Base-by-base conservation (phyloP, 768 basidiomycete species). In the Amanita jacksonii region DNA sequence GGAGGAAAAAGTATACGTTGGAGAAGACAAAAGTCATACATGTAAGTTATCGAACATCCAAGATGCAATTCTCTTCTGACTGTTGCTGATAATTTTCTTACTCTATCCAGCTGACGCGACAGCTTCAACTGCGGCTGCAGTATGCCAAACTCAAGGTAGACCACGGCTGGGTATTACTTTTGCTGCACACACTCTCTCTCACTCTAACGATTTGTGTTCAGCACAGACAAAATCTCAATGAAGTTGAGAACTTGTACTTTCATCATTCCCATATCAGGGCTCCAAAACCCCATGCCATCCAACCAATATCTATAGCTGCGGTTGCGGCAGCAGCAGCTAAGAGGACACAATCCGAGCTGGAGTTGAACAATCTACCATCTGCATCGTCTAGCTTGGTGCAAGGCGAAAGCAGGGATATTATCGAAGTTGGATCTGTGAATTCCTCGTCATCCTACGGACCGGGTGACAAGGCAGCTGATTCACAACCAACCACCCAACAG, bases 211-310 rank as follows among this genome's bases (percentile, higher is more conserved):
- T 25, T 43, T n/a, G 2, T 36, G 24, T 28, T 45, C 54, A 85
- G 83, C 81, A 84, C 77, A 73, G 77, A 47, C 84, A 87, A 60
- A 84, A 71, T 36, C 61, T 87, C 41, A 85, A 82, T 54, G 85
- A 87, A 62, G 85, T 87, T 4, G 85, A 87, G 58, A 86, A 86
- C 53, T 66, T 87, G 7, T 87, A 85, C 64, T 86, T 86, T 54
- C 79, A 77, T 38, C 79, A 81, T 54, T 80, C 81, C 0, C 77
- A 81, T 41, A 60, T 66, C 20, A 69, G 69, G 45, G 62, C 19
- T 23, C 27, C 25, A 20, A 45, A 45, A 24, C n/a, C 19, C 8
- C 44, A 45, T 8, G 13, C 20, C 19, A n/a, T n/a, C 6, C 18
- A n/a, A 10, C 27, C 36, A 8, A 30, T 15, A 8, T n/a, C 20